These are phyloP conservation scores for Rhytidhysteron rufulum DNA, from an alignment of 2,329 filamentous ascomycete species.

Conservation along the genomic window DNA sequence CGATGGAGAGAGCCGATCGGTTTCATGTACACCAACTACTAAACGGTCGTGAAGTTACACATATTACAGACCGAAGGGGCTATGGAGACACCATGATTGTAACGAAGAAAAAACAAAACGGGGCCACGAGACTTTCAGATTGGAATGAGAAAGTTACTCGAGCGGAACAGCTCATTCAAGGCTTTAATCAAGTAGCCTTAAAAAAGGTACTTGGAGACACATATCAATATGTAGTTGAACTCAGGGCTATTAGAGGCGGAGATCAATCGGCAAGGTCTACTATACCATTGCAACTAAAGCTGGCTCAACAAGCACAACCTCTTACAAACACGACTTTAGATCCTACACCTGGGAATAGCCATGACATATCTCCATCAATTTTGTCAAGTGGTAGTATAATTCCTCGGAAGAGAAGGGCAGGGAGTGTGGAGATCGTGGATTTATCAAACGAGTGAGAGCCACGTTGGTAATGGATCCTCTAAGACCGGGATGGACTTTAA, in stretches of 20 bases:
- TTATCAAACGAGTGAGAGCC: no score
- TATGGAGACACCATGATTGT: not conserved
- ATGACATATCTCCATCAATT: no score
- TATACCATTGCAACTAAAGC: no score
- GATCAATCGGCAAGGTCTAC: no score
- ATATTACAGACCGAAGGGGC: not conserved
- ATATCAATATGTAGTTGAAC: not conserved
- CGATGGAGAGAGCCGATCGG: not conserved
- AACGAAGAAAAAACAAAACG: not conserved
- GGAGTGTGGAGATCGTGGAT: no score
- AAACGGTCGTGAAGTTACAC: not conserved
- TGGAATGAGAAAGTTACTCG: not conserved
- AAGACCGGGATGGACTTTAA: no score
- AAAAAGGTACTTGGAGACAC: not conserved
- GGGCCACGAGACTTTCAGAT: not conserved
- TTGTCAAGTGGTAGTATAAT: no score
- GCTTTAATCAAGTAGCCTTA: not conserved
- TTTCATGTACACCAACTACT: not conserved
- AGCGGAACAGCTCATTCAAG: not conserved
- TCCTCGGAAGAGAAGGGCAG: no score
- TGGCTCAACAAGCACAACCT: no score
- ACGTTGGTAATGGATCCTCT: no score
- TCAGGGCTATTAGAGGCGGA: not conserved
- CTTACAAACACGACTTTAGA: no score
- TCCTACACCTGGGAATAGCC: no score